Base-by-base conservation (phyloP, 306 rosid species). In the Vicia villosa region DNA sequence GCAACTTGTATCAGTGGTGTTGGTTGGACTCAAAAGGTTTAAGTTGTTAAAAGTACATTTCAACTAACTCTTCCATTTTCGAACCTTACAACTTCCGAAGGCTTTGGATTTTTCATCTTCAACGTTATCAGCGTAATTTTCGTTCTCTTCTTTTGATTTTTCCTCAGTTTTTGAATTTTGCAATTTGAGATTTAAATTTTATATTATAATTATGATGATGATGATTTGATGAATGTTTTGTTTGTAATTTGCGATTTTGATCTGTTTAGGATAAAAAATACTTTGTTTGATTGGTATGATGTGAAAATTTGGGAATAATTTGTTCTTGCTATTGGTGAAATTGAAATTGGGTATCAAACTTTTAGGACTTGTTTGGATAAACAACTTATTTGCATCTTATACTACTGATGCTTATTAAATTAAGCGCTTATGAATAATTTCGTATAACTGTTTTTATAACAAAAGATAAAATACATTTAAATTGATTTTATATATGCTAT, bases 201-300 rank as follows among this genome's bases (percentile, higher is more conserved):
- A 22, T 4, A 20, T 37, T 36, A 20, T 68, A 34, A 2, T 3
- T 28, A 57, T 36, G 13, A 46, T 76, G 38, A 49, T 49, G 19
- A 26, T 36, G 12, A 67, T 50, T 34, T 6, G 16, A 42, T 32
- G 7, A 30, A 50, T 50, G 14, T 37, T 34, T 36, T 66, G 58
- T 19, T 67, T 45, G 17, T 43, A 4, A 21, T 67, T 21, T 78
- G 36, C 38, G 70, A 59, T 66, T 66, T 52, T 58, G 36, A 52
- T 51, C 47, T 2, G 55, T 41, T 50, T n/a, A 30, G 51, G 12
- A 10, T 5, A 15, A 14, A 51, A 66, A 57, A 12, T 43, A 9
- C 2, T 26, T 42, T 26, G 14, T 63, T 64, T 58, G 50, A 43
- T 55, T 36, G 52, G 26, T 32, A 60, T 36, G 14, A 36, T 60